Evolutionary conservation across 768 basidiomycete species (phyloP), one percentile per base, ranked within the genome.

Genomic region (Sporobolomyces phaffii): DNA sequence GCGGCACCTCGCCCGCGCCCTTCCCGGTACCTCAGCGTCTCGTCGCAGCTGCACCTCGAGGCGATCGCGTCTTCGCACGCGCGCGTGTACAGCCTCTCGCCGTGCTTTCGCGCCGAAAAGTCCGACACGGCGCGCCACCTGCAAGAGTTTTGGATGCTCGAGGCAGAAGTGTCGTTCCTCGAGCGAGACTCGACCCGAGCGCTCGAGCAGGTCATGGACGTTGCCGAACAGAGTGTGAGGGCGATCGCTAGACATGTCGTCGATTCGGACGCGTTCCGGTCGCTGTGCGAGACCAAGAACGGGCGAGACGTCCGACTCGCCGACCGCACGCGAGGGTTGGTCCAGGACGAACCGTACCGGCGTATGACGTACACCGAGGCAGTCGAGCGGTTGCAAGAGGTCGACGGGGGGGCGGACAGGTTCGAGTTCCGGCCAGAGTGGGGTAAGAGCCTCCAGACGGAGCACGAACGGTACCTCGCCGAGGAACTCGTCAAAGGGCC

Each of bases 131-230:
- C 84, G 36, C 82, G 94, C n/a, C 96, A 99, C 76, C 83, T 99
- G 17, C 86, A 90, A 56, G 96, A 99, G 77, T 99, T 99, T 78
- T 97, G 91, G 89, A 99, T 99, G 96, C 84, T 97, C 60, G 96
- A 99, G 79, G 93, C 90, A 0, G 96, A 99, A 76, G 87, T 90
- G 83, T 85, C 85, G 0, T 88, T 85, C 58, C 40, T 75, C n/a
- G 59, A 57, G 26, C 51, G 64, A 0, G 31, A 51, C 36, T 18
- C 38, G 4, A 34, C 50, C 26, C 71, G 73, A 28, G 76, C 76
- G 11, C 76, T 87, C 6, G 79, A 80, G 4, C 80, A 82, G 45
- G 77, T 88, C 22, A 84, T 86, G 76, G 73, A 77, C 48, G 78
- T 86, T 28, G 82, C 84, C 4, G 87, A 89, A 75, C 80, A 77